These are phyloP conservation scores for Neurospora sp. DNA, from an alignment of 495 filamentous ascomycete species.

Conservation along the genomic window DNA sequence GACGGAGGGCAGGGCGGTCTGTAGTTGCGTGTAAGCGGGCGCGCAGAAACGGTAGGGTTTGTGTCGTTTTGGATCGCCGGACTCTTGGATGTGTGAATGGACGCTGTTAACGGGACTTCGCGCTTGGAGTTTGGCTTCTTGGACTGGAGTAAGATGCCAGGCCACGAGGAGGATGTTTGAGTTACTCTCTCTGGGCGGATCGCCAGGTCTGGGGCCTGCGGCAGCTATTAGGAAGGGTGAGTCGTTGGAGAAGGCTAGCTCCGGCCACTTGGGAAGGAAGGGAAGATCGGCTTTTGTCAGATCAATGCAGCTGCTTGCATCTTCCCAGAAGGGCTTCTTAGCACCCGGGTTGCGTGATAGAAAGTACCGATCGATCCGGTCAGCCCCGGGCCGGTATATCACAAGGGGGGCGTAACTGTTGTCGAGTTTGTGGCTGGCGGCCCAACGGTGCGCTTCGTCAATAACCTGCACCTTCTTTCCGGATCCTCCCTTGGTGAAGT, in stretches of 20 bases:
- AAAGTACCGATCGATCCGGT: constrained; percentile 21
- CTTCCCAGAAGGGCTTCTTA: constrained; percentile 18
- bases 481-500: constrained; percentile 15
- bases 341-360: constrained; percentile 9
- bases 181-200: constrained; percentile 3
- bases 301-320: constrained; percentile 16
- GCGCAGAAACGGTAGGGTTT: constrained; percentile 14
- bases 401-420: constrained; percentile 14
- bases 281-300: constrained; percentile 13
- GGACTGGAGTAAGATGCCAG: constrained; percentile 18
- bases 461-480: constrained; percentile 20
- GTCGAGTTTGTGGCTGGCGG: constrained; percentile 10
- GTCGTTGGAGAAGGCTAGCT: constrained; percentile 18
- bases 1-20: constrained; percentile 13
- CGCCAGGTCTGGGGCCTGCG: constrained; percentile 16
- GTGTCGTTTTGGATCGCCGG: constrained; percentile 10
- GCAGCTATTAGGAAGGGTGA: constrained; percentile 17
- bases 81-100: neutral
- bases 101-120: constrained; percentile 9
- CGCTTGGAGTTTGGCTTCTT: constrained; percentile 7
- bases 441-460: constrained; percentile 23
- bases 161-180: constrained; percentile 16
- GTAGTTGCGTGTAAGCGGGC: constrained; percentile 15
- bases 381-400: constrained; percentile 17
- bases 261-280: constrained; percentile 21